Evolutionary conservation across 2,329 filamentous ascomycete genomes (phyloP), one percentile per base, ranked within the genome.

Genomic region (Cytospora piceae): DNA sequence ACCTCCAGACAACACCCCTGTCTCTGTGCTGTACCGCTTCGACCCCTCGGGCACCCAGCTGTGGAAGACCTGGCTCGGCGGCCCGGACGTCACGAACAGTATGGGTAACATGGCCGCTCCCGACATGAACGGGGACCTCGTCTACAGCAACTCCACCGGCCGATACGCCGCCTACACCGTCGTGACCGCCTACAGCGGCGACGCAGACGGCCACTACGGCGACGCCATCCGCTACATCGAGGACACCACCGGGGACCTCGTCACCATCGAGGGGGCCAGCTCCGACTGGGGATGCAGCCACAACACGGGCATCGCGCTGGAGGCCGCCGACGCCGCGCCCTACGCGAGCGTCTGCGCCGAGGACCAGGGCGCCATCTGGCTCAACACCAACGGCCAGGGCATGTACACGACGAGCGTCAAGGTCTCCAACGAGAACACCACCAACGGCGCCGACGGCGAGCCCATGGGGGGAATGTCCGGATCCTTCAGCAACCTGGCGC

Each of bases 231-330:
- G 77, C 63, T 79, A 79, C 69, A 64, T 79, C 63, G 82, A 77
- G 63, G 81, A 86, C 42, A 76, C 53, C 11, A 56, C 77, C 22
- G 86, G 86, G 15, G 80, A 77, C 9, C 74, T 87, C 4, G 75
- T 83, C 69, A 77, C 74, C 14, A 86, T 87, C 66, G 58, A 73
- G 1, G 85, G 84, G 1, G 84, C 85, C 3, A 81, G 81, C 53
- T 85, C 81, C 64, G 78, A 79, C 17, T 88, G 85, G 81, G 86
- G 86, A 22, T 89, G 86, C 78, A 85, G 82, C 7, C 85, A 88
- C 79, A 89, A 89, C 76, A 88, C 85, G 0, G 86, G 86, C 64
- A 88, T 89, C 63, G 85, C 85, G 7, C 82, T 89, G 62, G 86
- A 87, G 72, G 84, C 82, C 22, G 85, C 86, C 24, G 85, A 87